Conservation (phyloP, 306 rosid species). For the Albizia julibrissin region DNA sequence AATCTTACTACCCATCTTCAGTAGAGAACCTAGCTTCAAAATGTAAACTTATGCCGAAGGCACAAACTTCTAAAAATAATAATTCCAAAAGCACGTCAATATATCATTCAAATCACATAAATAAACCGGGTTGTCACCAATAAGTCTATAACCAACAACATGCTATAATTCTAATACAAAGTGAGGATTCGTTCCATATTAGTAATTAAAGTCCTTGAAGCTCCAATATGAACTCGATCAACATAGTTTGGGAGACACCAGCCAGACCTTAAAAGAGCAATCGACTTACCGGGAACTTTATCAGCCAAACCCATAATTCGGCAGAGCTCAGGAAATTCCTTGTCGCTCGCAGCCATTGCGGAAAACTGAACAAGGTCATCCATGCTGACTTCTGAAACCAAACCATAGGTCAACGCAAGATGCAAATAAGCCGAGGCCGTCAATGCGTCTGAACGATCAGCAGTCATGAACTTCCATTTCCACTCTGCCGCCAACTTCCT, state of each 20-base stretch:
- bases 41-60: constrained; percentile 6
- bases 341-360: constrained; percentile 38
- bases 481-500: constrained; percentile 55
- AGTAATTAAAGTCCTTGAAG: background rate
- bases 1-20: background rate
- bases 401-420: constrained; percentile 60
- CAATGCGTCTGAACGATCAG: constrained; percentile 28
- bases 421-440: constrained; percentile 62
- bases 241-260: background rate
- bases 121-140: background rate
- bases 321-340: constrained; percentile 53
- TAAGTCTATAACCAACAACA: constrained; percentile 8
- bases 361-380: constrained; percentile 62
- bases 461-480: constrained; percentile 47
- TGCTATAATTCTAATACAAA: background rate
- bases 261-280: background rate
- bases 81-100: background rate
- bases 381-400: constrained; percentile 48
- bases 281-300: constrained; percentile 46
- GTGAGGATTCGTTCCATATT: background rate
- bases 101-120: background rate
- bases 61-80: background rate
- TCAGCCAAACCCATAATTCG: constrained; percentile 43
- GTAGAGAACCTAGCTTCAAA: background rate
- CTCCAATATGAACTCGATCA: constrained; percentile 13